Percentiles rank a stretch among this genome's conserved stretches.
Evolutionary conservation across 768 basidiomycete species (phyloP).

Genomic region (Myochromella boudieri): DNA sequence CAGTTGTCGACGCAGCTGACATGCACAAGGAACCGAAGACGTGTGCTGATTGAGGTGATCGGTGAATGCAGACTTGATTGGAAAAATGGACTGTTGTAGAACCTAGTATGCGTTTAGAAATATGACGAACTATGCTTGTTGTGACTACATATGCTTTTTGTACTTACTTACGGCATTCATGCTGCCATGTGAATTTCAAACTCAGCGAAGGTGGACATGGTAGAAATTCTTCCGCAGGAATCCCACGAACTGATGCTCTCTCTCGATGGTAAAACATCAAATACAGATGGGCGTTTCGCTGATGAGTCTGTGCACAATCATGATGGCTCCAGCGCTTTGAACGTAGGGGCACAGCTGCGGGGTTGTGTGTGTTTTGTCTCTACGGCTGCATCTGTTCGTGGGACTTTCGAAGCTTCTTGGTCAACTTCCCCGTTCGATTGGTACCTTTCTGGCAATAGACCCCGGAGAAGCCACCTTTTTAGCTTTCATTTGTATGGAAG

Average conservation of each 20-base stretch:
- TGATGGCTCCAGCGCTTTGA: slow-evolving; percentile 10
- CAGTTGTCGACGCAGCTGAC: slow-evolving; percentile 27
- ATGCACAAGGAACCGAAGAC: slow-evolving; percentile 40
- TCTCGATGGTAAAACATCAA: slow-evolving; percentile 8
- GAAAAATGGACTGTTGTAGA: no score
- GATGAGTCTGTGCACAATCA: slow-evolving; percentile 15
- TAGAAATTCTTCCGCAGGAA: slow-evolving; percentile 27
- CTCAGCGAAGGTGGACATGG: slow-evolving; percentile 34
- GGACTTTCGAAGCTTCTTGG: slow-evolving; percentile 41
- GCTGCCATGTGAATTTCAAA: slow-evolving; percentile 21
- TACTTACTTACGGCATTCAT: not conserved
- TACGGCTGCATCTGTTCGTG: slow-evolving; percentile 31
- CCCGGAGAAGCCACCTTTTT: slow-evolving; percentile 52
- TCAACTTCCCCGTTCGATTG: slow-evolving; percentile 44
- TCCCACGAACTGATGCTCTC: slow-evolving; percentile 17
- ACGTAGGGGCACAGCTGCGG: slow-evolving; percentile 13
- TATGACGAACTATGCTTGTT: no score
- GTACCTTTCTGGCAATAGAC: slow-evolving; percentile 52
- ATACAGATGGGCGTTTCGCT: slow-evolving; percentile 12
- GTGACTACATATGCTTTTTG: not conserved
- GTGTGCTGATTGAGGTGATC: slow-evolving; percentile 3
- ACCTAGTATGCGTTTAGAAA: no score
- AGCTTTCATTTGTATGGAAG: slow-evolving; percentile 48
- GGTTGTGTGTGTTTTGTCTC: slow-evolving; percentile 4
- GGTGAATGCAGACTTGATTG: slow-evolving; percentile 5